Evolutionary conservation across 768 basidiomycete genomes (phyloP).

Genomic region (Gyrodon lividus): DNA sequence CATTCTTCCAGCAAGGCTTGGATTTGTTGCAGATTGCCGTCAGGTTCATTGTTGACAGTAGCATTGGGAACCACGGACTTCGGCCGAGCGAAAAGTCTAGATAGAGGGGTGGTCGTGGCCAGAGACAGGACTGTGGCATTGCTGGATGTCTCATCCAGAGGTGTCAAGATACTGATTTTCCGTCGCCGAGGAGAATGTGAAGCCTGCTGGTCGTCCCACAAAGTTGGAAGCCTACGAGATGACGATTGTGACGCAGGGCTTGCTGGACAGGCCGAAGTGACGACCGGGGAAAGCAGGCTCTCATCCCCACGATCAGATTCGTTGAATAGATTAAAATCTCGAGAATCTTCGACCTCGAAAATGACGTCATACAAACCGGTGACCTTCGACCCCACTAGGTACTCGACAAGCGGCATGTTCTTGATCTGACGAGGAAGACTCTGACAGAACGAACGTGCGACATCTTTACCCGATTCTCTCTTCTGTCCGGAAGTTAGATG

Average conservation of each 20-base stretch:
- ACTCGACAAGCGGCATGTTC: slow-evolving; percentile 71
- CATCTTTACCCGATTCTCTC: slow-evolving; percentile 51
- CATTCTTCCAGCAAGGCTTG: slow-evolving; percentile 66
- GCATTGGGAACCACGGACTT: slow-evolving; percentile 15
- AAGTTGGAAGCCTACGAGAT: not conserved
- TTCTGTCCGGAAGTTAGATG: slow-evolving; percentile 52
- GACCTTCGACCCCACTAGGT: slow-evolving; percentile 67
- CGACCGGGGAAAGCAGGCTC: slow-evolving; percentile 8
- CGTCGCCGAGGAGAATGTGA: slow-evolving; percentile 16
- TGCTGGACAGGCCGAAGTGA: slow-evolving; percentile 8
- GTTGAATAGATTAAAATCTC: slow-evolving; percentile 48
- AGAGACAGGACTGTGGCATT: slow-evolving; percentile 28
- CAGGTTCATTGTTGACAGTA: slow-evolving; percentile 31
- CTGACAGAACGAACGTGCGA: slow-evolving; percentile 57
- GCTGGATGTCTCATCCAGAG: slow-evolving; percentile 30
- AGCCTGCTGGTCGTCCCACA: slow-evolving; percentile 11
- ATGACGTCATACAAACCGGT: slow-evolving; percentile 75
- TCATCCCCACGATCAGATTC: slow-evolving; percentile 46
- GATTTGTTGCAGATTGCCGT: slow-evolving; percentile 50
- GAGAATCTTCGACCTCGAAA: slow-evolving; percentile 63
- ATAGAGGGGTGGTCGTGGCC: slow-evolving; percentile 28
- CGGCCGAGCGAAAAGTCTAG: slow-evolving; percentile 27
- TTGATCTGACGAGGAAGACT: slow-evolving; percentile 71
- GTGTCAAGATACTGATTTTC: slow-evolving; percentile 27
- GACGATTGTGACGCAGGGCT: slow-evolving; percentile 12